phyloP scores from a whole-genome alignment of 345 rosid genomes.

The Linum lewisii region DNA sequence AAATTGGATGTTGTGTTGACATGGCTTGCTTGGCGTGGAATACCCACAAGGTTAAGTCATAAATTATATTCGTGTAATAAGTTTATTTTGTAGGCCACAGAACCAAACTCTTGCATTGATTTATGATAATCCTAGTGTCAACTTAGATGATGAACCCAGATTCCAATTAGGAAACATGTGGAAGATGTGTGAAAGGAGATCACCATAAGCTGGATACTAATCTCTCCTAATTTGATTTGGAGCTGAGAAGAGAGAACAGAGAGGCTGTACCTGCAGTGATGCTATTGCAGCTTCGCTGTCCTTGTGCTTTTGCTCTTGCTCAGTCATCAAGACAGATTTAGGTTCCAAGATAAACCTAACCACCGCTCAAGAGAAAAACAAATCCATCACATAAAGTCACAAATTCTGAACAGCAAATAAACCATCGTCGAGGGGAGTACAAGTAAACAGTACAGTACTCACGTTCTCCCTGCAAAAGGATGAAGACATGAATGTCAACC shows the following conservation, averaged over 20 bases:
- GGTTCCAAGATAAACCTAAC: conserved; percentile 89
- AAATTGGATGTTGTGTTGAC: no score
- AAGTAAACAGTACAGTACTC: conserved; percentile 32
- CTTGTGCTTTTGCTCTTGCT: conserved; percentile 79
- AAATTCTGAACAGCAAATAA: conserved; percentile 1
- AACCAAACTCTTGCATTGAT: no score
- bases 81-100: no score
- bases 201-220: no score
- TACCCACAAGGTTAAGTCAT: no score
- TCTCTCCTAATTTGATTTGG: background rate
- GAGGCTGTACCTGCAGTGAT: conserved; percentile 49
- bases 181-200: no score
- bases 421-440: conserved; percentile 3
- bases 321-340: conserved; percentile 44
- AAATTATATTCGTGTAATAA: no score
- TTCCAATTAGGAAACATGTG: no score
- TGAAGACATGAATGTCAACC: background rate
- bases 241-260: background rate
- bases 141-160: no score
- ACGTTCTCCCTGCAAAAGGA: conserved; percentile 88
- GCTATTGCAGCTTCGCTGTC: conserved; percentile 74
- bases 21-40: no score
- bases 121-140: no score
- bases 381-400: conserved; percentile 13
- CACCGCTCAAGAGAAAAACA: conserved; percentile 15